Conservation (phyloP, 2,329 filamentous ascomycete genomes). For the Diaporthe humulicola region DNA sequence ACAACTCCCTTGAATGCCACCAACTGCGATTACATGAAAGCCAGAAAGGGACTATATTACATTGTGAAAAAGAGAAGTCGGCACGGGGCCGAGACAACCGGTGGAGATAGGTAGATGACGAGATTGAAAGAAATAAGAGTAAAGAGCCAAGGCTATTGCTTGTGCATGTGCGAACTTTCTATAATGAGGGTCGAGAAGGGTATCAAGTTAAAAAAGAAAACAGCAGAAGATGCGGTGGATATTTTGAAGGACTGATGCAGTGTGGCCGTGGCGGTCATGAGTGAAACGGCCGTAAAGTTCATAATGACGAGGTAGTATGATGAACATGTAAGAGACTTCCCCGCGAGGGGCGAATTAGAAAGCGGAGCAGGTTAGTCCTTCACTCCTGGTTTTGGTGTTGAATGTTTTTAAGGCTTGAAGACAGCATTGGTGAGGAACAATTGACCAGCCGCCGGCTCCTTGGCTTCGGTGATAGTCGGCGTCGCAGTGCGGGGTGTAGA, state of each 20-base stretch:
- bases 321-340: background rate
- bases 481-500: constrained; percentile 40
- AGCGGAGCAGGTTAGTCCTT: background rate
- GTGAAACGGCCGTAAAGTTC: constrained; percentile 35
- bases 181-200: constrained; percentile 44
- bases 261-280: background rate
- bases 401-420: constrained; percentile 55
- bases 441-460: constrained; percentile 46
- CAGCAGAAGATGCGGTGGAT: constrained; percentile 21
- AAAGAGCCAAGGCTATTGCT: constrained; percentile 27
- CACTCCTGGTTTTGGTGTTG: background rate
- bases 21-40: constrained; percentile 1
- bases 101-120: background rate
- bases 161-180: constrained; percentile 22
- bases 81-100: background rate
- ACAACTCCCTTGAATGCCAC: constrained; percentile 6
- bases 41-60: background rate
- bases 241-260: background rate
- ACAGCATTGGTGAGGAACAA: constrained; percentile 65
- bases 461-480: constrained; percentile 47
- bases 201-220: constrained; percentile 40
- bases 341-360: background rate
- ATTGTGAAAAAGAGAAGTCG: constrained; percentile 1
- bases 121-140: background rate
- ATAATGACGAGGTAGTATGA: constrained; percentile 17